Evolutionary conservation across 805 yeast genomes (phyloP).

Genomic region (Pichia membranifaciens): DNA sequence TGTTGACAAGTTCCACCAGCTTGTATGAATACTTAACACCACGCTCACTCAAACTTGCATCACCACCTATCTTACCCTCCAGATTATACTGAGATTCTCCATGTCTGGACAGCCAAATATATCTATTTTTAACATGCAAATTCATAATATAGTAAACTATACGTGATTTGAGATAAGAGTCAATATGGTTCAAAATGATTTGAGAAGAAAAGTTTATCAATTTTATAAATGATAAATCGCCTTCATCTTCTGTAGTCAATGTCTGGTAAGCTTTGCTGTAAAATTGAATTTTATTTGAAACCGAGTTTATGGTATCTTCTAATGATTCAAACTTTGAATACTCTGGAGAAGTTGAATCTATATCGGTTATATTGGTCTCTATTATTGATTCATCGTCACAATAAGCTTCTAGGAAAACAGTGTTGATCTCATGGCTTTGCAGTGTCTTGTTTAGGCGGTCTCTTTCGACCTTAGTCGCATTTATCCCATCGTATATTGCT

Average conservation of each 20-base stretch:
- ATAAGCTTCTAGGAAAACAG: constrained; percentile 88
- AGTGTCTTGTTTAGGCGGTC: constrained; percentile 50
- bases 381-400: constrained; percentile 80
- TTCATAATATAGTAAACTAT: constrained; percentile 96
- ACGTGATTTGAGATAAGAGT: constrained; percentile 82
- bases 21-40: constrained; percentile 80
- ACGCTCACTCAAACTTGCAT: constrained; percentile 75
- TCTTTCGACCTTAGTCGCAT: constrained; percentile 72
- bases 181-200: constrained; percentile 80
- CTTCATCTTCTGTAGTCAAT: constrained; percentile 50
- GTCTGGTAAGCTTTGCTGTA: constrained; percentile 78
- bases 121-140: constrained; percentile 84
- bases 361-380: constrained; percentile 63
- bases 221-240: constrained; percentile 76
- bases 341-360: constrained; percentile 64
- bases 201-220: constrained; percentile 83
- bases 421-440: constrained; percentile 65
- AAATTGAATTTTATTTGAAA: constrained; percentile 62
- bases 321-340: constrained; percentile 68
- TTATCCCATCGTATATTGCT: constrained; percentile 91
- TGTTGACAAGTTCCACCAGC: constrained; percentile 68
- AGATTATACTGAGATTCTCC: constrained; percentile 92
- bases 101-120: constrained; percentile 91
- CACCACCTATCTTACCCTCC: constrained; percentile 95
- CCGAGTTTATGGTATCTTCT: constrained; percentile 67